Base-by-base conservation (phyloP, 2,329 filamentous ascomycete genomes). In the Chrysosporium queenslandicum region DNA sequence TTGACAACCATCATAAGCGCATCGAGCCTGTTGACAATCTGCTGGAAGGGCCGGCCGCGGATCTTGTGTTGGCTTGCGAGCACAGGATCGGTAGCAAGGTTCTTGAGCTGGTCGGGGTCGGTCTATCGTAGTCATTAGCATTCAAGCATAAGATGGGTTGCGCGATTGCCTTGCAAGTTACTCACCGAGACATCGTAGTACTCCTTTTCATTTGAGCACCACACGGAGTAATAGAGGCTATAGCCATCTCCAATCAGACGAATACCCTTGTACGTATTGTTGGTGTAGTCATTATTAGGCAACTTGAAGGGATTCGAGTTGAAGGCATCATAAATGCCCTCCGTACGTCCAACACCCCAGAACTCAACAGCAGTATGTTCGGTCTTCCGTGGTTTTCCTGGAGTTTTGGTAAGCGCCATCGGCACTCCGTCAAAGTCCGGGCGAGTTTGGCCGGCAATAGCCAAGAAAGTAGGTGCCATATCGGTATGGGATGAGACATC, bases 121-220 rank as follows among this genome's bases (percentile, higher is more conserved):
- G 41, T 45, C 41, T 45, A 40, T 7, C 12, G 16, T 18, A 20
- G 12, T 14, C n/a, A 18, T 40, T 21, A 40, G 37, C 37, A 8
- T 40, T 40, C 6, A 20, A 18, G 20, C 32, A n/a, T 18, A 7
- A 40, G n/a, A 40, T 40, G 7, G 18, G 14, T 7, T 14, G 8
- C 4, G 14, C 14, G 8, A 36, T 36, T n/a, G 7, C 14, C 32
- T 36, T 20, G 18, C 5, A 40, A 40, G 23, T 4, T 36, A 20
- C 68, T 55, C 63, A 77, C 79, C 59, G 71, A 76, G 36, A 83
- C 60, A 56, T 85, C 75, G 61, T 85, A 86, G 1, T 84, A 72
- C 62, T 86, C 82, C 52, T 79, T 77, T 60, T 85, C 81, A 48
- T 80, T 80, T 12, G 68, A 83, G 60, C 83, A 86, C 82, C 82